Evolutionary conservation across 257 asterid species (phyloP), one percentile per base, ranked within the genome.

Genomic region (Penstemon barbatus): DNA sequence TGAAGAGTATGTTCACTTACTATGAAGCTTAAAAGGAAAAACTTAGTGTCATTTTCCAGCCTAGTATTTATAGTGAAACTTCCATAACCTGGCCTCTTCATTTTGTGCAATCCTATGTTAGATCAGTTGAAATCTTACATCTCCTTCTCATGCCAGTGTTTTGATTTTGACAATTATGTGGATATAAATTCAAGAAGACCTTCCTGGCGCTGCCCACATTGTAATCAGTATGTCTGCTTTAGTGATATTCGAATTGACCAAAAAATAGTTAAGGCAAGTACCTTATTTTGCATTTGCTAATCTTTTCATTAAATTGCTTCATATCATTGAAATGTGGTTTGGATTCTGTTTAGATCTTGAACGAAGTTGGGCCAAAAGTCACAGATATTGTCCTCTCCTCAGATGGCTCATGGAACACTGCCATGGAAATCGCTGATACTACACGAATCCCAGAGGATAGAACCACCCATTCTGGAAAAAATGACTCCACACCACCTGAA

Each of bases 151-250:
- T 54, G 63, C 54, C 56, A 94, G 99, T 94, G 99, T 77, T 86
- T 91, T 72, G 99, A 94, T 82, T 87, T 77, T 74, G 84, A 86
- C 82, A 86, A 94, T 77, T 94, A 81, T 65, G 76, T 91, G 58
- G 85, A 76, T 61, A 91, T 94, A 33, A 94, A 94, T 79, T 83
- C 95, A 57, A 84, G 96, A 79, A 71, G 83, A 63, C 99, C 99
- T 5, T 86, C 85, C 18, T 94, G 97, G 99, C 97, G 97, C 70
- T 94, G 99, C 75, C 97, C 99, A 36, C 85, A 77, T 62, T 94
- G 99, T 67, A 84, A 91, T 82, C 96, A 91, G 72, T 77, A 81
- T 36, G 83, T 84, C 68, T 85, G 95, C 82, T 94, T 83, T 89
- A 73, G 90, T 61, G 99, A 94, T 77, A 77, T 94, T 45, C 93